These are phyloP conservation scores for Sanghuangporus weigelae DNA, from an alignment of 1,284 basidiomycete genomes.

Conservation along the genomic window DNA sequence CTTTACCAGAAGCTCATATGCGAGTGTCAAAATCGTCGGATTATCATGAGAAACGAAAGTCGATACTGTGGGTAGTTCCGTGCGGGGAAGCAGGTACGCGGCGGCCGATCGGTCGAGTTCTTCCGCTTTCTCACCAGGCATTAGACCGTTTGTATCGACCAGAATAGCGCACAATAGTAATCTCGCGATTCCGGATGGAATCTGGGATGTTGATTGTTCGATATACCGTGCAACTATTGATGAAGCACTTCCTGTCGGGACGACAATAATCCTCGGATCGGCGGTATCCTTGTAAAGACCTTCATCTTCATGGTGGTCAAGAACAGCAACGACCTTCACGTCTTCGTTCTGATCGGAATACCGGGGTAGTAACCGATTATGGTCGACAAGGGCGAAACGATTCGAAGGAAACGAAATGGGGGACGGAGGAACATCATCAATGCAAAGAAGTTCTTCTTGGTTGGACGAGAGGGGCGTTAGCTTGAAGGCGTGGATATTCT, in stretches of 20 bases:
- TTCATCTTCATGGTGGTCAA: constrained; percentile 97
- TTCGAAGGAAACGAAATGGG: constrained; percentile 48
- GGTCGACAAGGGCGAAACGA: constrained; percentile 84
- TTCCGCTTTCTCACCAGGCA: constrained; percentile 71
- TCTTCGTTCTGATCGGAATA: constrained; percentile 41
- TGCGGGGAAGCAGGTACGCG: constrained; percentile 48
- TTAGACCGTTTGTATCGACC: constrained; percentile 81
- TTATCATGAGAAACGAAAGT: constrained; percentile 22
- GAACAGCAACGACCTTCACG: constrained; percentile 62
- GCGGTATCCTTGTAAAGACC: constrained; percentile 58
- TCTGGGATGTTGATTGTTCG: constrained; percentile 24
- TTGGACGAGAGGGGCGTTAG: constrained; percentile 47
- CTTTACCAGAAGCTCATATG: constrained; percentile 45
- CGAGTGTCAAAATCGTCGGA: constrained; percentile 43
- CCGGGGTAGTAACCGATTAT: constrained; percentile 65
- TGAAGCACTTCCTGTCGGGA: constrained; percentile 71
- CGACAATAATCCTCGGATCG: constrained; percentile 56
- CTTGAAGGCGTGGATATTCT: constrained; percentile 76
- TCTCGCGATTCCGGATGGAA: constrained; percentile 61
- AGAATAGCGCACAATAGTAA: constrained; percentile 78
- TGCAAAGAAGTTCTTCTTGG: constrained; percentile 49
- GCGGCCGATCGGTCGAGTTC: constrained; percentile 57
- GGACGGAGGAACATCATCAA: constrained; percentile 45
- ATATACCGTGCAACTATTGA: constrained; percentile 68
- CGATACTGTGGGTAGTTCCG: constrained; percentile 29